Conservation (phyloP, 192 early-diverging fungal genomes). For the Dispira parvispora region DNA sequence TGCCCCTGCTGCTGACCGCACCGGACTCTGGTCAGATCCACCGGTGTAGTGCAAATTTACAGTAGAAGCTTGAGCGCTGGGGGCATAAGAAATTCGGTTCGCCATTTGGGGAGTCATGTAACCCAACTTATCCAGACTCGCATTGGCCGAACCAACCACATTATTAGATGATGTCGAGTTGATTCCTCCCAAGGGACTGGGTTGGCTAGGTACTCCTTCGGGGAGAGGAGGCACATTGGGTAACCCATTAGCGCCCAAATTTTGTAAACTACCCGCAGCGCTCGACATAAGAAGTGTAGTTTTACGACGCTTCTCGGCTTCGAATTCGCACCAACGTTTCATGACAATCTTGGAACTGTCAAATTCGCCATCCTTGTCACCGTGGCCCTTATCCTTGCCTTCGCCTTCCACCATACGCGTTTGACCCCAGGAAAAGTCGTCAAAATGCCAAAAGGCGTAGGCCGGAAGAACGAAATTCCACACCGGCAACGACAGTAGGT, state of each 20-base stretch:
- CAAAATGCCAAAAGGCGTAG: constrained; percentile 77
- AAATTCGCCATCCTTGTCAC: constrained; percentile 53
- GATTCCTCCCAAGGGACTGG: background rate
- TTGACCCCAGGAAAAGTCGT: constrained; percentile 76
- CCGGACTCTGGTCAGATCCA: too few relatives aligned
- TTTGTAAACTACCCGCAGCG: background rate
- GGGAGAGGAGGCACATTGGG: background rate
- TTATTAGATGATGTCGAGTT: background rate
- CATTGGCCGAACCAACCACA: constrained; percentile 6
- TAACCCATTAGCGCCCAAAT: background rate
- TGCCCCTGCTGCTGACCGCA: background rate
- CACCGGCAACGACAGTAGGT: constrained; percentile 48
- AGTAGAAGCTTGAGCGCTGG: constrained; percentile 3
- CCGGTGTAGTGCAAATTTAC: background rate
- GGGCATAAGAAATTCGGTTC: background rate
- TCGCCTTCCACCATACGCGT: constrained; percentile 54
- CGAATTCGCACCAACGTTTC: constrained; percentile 65
- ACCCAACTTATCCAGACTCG: constrained; percentile 26
- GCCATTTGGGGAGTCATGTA: constrained; percentile 31
- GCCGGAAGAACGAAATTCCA: constrained; percentile 66
- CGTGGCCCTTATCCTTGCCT: constrained; percentile 39
- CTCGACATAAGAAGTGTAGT: constrained; percentile 11
- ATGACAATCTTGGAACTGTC: constrained; percentile 54
- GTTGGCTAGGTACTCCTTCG: background rate
- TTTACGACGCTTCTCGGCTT: constrained; percentile 32